phyloP scores from a whole-genome alignment of 768 basidiomycete species.

The Hericium erinaceus region DNA sequence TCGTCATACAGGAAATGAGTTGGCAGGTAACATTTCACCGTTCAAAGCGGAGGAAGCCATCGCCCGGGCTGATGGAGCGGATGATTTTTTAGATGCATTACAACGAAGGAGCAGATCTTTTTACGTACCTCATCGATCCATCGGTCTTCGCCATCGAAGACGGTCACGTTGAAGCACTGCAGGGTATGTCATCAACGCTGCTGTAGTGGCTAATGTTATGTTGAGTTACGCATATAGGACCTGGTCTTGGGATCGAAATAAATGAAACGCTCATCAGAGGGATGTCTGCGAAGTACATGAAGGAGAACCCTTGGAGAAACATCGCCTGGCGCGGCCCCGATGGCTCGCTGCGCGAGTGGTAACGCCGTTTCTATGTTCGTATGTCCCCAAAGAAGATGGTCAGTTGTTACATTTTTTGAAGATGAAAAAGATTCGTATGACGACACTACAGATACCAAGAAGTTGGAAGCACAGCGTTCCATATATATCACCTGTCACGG shows the following conservation, averaged over 20 bases:
- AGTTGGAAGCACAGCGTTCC: too few relatives aligned
- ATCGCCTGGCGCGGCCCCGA: conserved; percentile 48
- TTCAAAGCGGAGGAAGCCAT: too few relatives aligned
- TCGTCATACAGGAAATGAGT: conserved; percentile 60
- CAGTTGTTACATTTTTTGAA: too few relatives aligned
- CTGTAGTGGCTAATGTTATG: too few relatives aligned
- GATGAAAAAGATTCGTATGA: too few relatives aligned
- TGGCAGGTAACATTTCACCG: conserved; percentile 31
- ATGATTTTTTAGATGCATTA: conserved; percentile 45
- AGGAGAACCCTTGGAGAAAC: conserved; percentile 37
- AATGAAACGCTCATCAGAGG: conserved; percentile 46
- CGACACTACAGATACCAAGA: too few relatives aligned
- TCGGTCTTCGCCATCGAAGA: conserved; percentile 43
- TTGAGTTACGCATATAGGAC: conserved; percentile 22
- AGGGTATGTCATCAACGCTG: conserved; percentile 20
- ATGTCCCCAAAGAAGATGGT: too few relatives aligned
- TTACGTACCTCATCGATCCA: conserved; percentile 47
- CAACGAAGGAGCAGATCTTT: conserved; percentile 51
- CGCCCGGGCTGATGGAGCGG: too few relatives aligned
- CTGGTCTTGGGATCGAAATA: conserved; percentile 54
- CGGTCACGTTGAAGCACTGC: conserved; percentile 38
- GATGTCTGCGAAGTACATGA: conserved; percentile 23
- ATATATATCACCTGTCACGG: too few relatives aligned
- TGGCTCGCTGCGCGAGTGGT: conserved; percentile 49
- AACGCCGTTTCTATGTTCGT: background rate